A percentile compares a stretch with the other conserved stretches of the same genome.
Conservation (phyloP, 371 early-diverging fungal genomes). For the Nosema bombycis region DNA sequence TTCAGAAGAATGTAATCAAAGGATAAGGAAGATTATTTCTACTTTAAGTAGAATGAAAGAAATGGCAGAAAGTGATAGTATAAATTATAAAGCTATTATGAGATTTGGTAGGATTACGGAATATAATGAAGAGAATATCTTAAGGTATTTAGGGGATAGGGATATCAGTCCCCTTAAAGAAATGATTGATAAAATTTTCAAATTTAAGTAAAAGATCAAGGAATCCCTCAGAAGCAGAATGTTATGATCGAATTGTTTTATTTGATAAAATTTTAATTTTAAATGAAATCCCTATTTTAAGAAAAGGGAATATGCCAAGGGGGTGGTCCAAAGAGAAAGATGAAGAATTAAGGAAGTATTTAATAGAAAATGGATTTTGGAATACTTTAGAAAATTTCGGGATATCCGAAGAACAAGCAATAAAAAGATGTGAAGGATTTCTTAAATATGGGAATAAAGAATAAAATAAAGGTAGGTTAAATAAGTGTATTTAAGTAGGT, state of each 20-base stretch:
- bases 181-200: conserved; percentile 53
- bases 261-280: conserved; percentile 47
- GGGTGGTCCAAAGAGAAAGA: conserved; percentile 61
- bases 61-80: conserved; percentile 52
- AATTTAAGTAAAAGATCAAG: conserved; percentile 49
- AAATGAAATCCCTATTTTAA: conserved; percentile 33
- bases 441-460: conserved; percentile 20
- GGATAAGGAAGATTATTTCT: conserved; percentile 63
- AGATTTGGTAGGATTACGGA: conserved; percentile 62
- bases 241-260: conserved; percentile 59
- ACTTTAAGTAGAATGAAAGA: conserved; percentile 59
- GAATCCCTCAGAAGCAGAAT: conserved; percentile 52
- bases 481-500: neutral
- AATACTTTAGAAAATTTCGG: conserved; percentile 47
- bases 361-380: conserved; percentile 55
- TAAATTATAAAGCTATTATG: conserved; percentile 58
- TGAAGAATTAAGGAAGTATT: conserved; percentile 39
- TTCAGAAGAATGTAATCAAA: conserved; percentile 62
- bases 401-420: conserved; percentile 52
- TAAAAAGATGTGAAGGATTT: conserved; percentile 60
- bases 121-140: conserved; percentile 53
- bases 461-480: neutral
- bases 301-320: conserved; percentile 55
- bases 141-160: conserved; percentile 43
- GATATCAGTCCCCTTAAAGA: conserved; percentile 57